A percentile compares a stretch with the other conserved stretches of the same genome.
phyloP scores from a whole-genome alignment of 2,329 filamentous ascomycete genomes.

The Fusarium anguioides region DNA sequence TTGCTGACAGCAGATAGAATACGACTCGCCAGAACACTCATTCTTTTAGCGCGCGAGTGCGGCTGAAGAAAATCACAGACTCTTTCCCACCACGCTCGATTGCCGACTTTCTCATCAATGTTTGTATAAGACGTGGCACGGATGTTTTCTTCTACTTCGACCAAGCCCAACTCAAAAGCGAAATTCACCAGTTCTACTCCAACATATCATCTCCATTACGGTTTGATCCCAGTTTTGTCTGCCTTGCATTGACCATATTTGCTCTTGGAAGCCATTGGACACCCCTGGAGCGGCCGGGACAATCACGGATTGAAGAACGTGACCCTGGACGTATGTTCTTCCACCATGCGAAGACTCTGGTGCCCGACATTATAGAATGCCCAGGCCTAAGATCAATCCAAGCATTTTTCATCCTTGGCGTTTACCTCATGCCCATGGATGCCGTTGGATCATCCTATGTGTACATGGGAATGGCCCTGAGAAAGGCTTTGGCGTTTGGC shows the following conservation, averaged over 20 bases:
- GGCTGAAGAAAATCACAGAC: neutral
- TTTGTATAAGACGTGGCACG: neutral
- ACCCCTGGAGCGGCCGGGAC: neutral
- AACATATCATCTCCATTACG: neutral
- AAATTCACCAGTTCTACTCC: neutral
- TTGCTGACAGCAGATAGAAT: neutral
- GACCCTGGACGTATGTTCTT: neutral
- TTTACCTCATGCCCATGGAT: neutral
- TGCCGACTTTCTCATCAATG: neutral
- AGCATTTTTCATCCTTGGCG: neutral
- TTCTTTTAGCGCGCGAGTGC: neutral
- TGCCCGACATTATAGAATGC: neutral
- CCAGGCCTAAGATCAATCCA: neutral
- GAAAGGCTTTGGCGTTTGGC: neutral
- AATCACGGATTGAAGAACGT: neutral
- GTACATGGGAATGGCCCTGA: neutral
- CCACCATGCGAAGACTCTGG: neutral
- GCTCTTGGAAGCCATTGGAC: slow-evolving; percentile 9
- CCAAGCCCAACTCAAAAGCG: neutral
- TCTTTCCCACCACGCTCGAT: neutral
- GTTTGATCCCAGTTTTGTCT: neutral
- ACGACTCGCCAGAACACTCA: neutral
- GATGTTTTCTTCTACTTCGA: slow-evolving; percentile 11
- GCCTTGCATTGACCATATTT: neutral
- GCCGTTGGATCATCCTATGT: neutral